Percentiles rank a stretch among this genome's conserved stretches.
Evolutionary conservation across 148 eudicot genomes (phyloP).

Genomic region (Oxyria digyna): DNA sequence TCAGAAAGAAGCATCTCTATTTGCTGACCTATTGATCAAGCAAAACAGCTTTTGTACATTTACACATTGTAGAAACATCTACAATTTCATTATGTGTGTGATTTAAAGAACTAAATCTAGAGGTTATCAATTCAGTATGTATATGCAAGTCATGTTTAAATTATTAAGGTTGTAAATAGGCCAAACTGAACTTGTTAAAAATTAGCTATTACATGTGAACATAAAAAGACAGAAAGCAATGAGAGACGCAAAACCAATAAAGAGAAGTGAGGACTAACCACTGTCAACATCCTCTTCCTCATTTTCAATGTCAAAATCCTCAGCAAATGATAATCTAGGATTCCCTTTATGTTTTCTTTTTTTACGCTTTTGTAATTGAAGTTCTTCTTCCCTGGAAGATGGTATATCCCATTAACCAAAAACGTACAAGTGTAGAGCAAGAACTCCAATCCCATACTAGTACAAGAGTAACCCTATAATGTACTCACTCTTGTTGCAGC

Average conservation of each 20-base stretch:
- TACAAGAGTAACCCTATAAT: neutral
- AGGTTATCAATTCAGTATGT: neutral
- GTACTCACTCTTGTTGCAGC: constrained; percentile 81
- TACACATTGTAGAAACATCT: neutral
- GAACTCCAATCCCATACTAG: neutral
- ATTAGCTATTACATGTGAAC: neutral
- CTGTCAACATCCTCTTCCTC: constrained; percentile 61
- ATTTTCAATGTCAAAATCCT: constrained; percentile 53
- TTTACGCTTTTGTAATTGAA: constrained; percentile 71
- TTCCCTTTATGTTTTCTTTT: constrained; percentile 66
- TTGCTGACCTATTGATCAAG: neutral
- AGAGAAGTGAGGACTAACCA: constrained; percentile 24
- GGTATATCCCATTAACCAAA: neutral
- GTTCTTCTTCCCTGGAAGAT: constrained; percentile 60
- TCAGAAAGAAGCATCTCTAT: neutral
- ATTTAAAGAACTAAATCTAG: neutral
- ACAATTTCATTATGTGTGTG: neutral
- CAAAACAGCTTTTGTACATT: neutral
- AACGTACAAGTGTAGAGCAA: neutral
- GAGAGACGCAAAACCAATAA: neutral
- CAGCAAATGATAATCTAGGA: constrained; percentile 70
- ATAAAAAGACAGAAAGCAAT: neutral
- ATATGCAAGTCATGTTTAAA: neutral
- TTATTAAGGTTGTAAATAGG: neutral
- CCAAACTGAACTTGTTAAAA: neutral